Evolutionary conservation across 2,329 filamentous ascomycete genomes (phyloP), one percentile per base, ranked within the genome.

Genomic region (Colletotrichum sp.): DNA sequence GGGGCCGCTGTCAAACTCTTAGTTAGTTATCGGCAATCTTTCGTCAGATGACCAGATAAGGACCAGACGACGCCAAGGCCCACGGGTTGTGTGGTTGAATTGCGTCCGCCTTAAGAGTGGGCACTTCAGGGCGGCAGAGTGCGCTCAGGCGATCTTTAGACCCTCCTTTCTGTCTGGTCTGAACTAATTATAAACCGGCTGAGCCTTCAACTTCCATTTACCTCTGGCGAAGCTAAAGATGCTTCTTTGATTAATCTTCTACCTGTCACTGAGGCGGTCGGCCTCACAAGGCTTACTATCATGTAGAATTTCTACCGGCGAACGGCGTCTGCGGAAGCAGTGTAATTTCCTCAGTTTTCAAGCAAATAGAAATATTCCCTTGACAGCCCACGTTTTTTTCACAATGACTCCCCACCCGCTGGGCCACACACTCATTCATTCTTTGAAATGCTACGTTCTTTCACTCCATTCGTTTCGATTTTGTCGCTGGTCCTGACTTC

Each of bases 61-160:
- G 18, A 48, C 38, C 18, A 48, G 43, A 52, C 43, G 38, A 43
- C 38, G 43, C n/a, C 43, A 52, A 21, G 43, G 10, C 43, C n/a
- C 43, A 0, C 10, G 6, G 43, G 0, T 13, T 1, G 43, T 52
- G 10, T 52, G 0, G n/a, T 24, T 52, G 18, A n/a, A 21, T 52
- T 21, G 43, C 43, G n/a, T 52, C 0, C 43, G 43, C 43, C 43
- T 52, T 52, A 52, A 21, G 43, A 52, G 43, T 21, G 43, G 43
- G 43, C 43, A 52, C 43, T 48, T 48, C 18, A 21, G 43, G 43
- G 0, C 43, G 0, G 10, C n/a, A 52, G 43, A 13, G 3, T 13
- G 10, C n/a, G 43, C 43, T 52, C 43, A 52, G 43, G 43, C n/a
- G 43, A 52, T 2, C 10, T n/a, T 3, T 5, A 12, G 43, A 52